These are phyloP conservation scores for Nowakowskiella sp. DNA, from an alignment of 192 early-diverging fungal genomes.

Conservation along the genomic window DNA sequence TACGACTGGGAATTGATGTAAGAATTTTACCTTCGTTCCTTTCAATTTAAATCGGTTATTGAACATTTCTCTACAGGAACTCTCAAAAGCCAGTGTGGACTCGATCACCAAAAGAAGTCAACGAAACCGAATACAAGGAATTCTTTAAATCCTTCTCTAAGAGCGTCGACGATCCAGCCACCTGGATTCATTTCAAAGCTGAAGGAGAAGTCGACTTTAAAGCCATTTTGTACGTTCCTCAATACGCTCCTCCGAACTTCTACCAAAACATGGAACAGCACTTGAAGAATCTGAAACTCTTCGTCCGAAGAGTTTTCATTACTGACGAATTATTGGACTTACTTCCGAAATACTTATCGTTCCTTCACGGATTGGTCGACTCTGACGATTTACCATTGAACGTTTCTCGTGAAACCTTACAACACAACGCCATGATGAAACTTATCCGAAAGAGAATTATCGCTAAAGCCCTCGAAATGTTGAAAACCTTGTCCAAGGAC, in stretches of 20 bases:
- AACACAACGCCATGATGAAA: conserved; percentile 99
- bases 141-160: conserved; percentile 99
- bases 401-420: conserved; percentile 99
- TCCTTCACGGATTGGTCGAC: conserved; percentile 99
- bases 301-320: conserved; percentile 99
- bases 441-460: conserved; percentile 99
- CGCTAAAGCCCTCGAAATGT: conserved; percentile 99
- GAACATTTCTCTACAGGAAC: too few relatives aligned
- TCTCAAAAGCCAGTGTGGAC: conserved; percentile 99
- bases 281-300: conserved; percentile 99
- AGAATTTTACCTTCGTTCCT: too few relatives aligned
- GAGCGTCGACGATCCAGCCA: conserved; percentile 98
- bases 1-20: conserved; percentile 76
- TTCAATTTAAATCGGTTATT: too few relatives aligned
- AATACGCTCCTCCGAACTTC: conserved; percentile 95
- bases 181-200: conserved; percentile 98
- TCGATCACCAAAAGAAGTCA: conserved; percentile 96
- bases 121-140: conserved; percentile 88
- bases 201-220: conserved; percentile 99
- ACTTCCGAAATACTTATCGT: conserved; percentile 98
- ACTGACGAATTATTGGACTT: conserved; percentile 99
- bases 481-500: conserved; percentile 93
- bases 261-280: conserved; percentile 73
- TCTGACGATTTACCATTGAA: conserved; percentile 99
- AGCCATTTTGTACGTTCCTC: conserved; percentile 94